phyloP scores from a whole-genome alignment of 768 basidiomycete genomes.

The Rhodocollybia butyracea region DNA sequence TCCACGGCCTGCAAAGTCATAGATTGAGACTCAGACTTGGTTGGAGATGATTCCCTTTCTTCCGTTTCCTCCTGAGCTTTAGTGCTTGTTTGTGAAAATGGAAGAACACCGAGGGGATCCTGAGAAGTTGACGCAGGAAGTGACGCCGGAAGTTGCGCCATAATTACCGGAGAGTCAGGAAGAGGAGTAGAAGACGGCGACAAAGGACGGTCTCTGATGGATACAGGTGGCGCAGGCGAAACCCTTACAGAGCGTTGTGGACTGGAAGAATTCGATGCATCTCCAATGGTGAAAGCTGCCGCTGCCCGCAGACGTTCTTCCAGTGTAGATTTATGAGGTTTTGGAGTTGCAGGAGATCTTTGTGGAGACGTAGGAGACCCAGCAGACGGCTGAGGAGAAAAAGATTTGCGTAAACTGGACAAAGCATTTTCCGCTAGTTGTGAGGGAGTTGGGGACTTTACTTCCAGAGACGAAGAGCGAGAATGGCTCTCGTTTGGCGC shows the following conservation, averaged over 20 bases:
- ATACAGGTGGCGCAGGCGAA: slow-evolving; percentile 34
- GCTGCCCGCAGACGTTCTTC: slow-evolving; percentile 73
- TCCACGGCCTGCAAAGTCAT: too few relatives aligned
- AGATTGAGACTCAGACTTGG: too few relatives aligned
- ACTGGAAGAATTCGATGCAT: slow-evolving; percentile 44
- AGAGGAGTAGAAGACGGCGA: slow-evolving; percentile 43
- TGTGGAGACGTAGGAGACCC: slow-evolving; percentile 29
- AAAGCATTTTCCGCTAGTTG: slow-evolving; percentile 62
- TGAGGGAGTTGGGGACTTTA: slow-evolving; percentile 36
- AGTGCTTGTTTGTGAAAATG: background rate
- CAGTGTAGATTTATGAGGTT: slow-evolving; percentile 51
- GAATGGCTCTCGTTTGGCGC: slow-evolving; percentile 20
- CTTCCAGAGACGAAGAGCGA: slow-evolving; percentile 36
- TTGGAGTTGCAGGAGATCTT: slow-evolving; percentile 5
- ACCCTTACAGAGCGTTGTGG: slow-evolving; percentile 36
- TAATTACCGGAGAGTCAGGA: slow-evolving; percentile 34
- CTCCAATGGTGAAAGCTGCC: slow-evolving; percentile 53
- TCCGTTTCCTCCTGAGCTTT: background rate
- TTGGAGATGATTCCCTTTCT: too few relatives aligned
- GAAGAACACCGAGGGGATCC: background rate
- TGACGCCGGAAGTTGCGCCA: background rate
- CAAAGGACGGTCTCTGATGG: slow-evolving; percentile 26
- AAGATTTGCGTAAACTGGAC: slow-evolving; percentile 60
- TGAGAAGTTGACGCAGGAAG: background rate
- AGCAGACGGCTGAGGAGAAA: slow-evolving; percentile 47